Conservation (phyloP, 768 basidiomycete genomes). For the Hemileccinum impolitum region DNA sequence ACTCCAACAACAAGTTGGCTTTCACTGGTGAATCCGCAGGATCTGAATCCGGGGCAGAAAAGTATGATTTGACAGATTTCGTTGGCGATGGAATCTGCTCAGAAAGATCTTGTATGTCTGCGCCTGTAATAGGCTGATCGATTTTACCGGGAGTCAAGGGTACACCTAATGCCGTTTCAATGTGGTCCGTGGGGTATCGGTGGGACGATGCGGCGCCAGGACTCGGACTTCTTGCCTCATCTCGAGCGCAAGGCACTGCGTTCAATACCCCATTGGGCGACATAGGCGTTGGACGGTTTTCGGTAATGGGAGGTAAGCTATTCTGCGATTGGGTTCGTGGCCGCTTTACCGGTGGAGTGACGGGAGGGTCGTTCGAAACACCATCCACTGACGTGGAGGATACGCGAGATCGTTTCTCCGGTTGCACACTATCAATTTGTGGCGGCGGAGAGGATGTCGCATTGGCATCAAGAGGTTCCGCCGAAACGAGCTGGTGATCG, state of each 20-base stretch:
- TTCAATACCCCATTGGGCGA: conserved; percentile 10
- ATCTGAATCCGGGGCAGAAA: conserved; percentile 38
- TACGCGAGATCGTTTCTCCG: conserved; percentile 29
- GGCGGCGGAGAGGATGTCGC: conserved; percentile 14
- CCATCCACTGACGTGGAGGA: conserved; percentile 30
- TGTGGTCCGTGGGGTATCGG: not conserved
- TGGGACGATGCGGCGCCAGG: not conserved
- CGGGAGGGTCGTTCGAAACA: conserved; percentile 3
- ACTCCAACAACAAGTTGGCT: conserved; percentile 29
- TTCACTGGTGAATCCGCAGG: conserved; percentile 22
- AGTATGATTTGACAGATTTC: conserved; percentile 34
- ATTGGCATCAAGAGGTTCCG: conserved; percentile 8
- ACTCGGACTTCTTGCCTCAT: conserved; percentile 1
- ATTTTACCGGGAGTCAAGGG: conserved; percentile 4
- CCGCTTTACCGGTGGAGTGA: conserved; percentile 26
- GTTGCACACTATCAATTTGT: conserved; percentile 11
- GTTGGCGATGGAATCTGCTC: conserved; percentile 28
- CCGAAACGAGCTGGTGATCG: conserved; percentile 9
- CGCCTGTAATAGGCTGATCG: not conserved
- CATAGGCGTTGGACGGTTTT: not conserved
- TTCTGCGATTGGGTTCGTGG: conserved; percentile 12
- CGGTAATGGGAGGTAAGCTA: not conserved
- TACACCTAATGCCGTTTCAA: not conserved
- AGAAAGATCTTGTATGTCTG: not conserved
- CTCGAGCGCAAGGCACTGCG: conserved; percentile 2